phyloP scores from a whole-genome alignment of 371 early-diverging fungal genomes.

The Saksenaea vasiformis region DNA sequence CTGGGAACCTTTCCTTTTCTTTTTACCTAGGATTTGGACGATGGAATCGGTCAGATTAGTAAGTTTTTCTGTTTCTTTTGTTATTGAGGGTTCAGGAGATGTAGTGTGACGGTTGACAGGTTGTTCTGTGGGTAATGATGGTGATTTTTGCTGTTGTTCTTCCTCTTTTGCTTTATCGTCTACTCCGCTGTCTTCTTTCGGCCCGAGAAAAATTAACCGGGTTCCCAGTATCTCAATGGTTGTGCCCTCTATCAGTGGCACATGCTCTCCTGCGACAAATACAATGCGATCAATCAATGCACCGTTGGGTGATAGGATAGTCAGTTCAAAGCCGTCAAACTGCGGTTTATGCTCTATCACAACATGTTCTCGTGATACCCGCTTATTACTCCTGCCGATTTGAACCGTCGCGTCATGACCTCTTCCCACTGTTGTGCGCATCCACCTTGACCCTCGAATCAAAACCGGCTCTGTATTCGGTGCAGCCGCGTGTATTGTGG shows the following conservation, averaged over 20 bases:
- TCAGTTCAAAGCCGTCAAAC: slow-evolving; percentile 38
- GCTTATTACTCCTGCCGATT: slow-evolving; percentile 48
- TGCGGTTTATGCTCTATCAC: slow-evolving; percentile 41
- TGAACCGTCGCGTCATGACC: slow-evolving; percentile 50
- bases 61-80: slow-evolving; percentile 5
- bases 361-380: slow-evolving; percentile 51
- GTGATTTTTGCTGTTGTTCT: not conserved
- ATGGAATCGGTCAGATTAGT: slow-evolving; percentile 16
- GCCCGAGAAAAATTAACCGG: slow-evolving; percentile 19
- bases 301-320: slow-evolving; percentile 52
- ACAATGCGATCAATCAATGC: slow-evolving; percentile 30
- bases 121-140: not conserved
- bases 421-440: slow-evolving; percentile 44
- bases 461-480: slow-evolving; percentile 19
- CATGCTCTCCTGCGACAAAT: slow-evolving; percentile 26
- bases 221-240: slow-evolving; percentile 32
- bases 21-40: slow-evolving; percentile 22
- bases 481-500: slow-evolving; percentile 18
- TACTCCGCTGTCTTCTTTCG: not conserved
- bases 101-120: not conserved
- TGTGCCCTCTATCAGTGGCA: slow-evolving; percentile 26
- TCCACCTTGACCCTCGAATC: slow-evolving; percentile 22
- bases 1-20: not conserved
- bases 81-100: not conserved
- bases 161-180: not conserved